Base-by-base conservation (phyloP, 2,329 filamentous ascomycete genomes). In the Neofusicoccum cordaticola region DNA sequence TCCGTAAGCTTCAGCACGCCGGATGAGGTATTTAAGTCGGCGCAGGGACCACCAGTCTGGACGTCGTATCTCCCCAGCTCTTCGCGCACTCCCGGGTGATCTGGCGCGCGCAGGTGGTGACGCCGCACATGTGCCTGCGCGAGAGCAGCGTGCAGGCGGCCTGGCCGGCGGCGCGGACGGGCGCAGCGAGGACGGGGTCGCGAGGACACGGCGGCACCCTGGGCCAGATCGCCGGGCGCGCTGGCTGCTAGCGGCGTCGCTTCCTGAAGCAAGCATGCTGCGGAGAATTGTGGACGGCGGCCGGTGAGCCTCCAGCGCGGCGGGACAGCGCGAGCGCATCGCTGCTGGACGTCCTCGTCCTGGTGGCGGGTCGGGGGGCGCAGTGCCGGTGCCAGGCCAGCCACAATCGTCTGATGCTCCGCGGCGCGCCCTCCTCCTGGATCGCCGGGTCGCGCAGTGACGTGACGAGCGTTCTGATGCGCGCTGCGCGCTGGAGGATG, bases 1-100 rank as follows among this genome's bases (percentile, higher is more conserved):
- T 47, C 56, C 56, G 56, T 60, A 60, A 60, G 56, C 56, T 60
- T 47, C 56, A 60, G 39, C 27, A 47, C 41, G n/a, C 56, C 56
- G 42, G 56, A 60, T 60, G 56, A 45, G 56, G 56, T 60, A 47
- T 60, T 60, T 60, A 60, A 34, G 27, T 2, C 27, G 22, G 41
- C 56, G 41, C 56, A 47, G 56, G 53, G 53, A 57, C 53, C 53
- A 45, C 39, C 53, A n/a, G 13, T 8, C 53, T 57, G 52, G 39
- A 44, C 52, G 52, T 56, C 52, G 52, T n/a, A 27, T 39, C 51
- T 42, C 41, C 56, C 27, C 41, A 35, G 56, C 41, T 35, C 53
- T 52, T 37, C 34, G 31, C 48, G 34, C 47, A 50, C 47, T 50
- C 47, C 27, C 47, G 48, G 48, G 13, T n/a, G 48, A 52, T 52